Evolutionary conservation across 345 rosid species (phyloP), one percentile per base, ranked within the genome.

Genomic region (Rhizophora mangle): DNA sequence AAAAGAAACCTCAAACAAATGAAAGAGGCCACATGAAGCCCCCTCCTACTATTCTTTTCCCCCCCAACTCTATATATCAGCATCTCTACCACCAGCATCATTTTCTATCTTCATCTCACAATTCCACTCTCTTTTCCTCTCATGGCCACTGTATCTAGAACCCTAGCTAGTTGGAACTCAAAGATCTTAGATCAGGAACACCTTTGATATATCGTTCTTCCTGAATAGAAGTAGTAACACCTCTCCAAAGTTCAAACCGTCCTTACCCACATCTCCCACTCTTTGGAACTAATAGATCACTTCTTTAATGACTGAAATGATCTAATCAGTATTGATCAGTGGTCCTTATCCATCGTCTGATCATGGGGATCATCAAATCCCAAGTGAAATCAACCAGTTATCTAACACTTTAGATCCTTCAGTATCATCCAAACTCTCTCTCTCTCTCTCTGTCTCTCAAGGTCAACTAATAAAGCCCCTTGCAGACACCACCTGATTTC

Each of bases 201-300:
- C 59, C 71, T 55, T 67, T 62, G 75, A 66, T 78, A 55, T 62
- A 67, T 63, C 68, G n/a, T 32, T 83, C 71, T 59, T 29, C 26
- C 3, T 43, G 49, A 43, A 43, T 15, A 43, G 49, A 11, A 43
- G 49, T 43, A 13, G 7, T 34, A 34, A 1, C 46, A 39, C 46
- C 46, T 10, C 15, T 39, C 10, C 46, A 39, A 39, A 39, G 49
- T 43, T 43, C 49, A 11, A 13, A 13, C 19, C 49, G 15, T 3
- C 49, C 49, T 43, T 43, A 13, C 49, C 18, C 18, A 43, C 19
- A 43, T 43, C 19, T 43, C 3, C 13, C 46, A 9, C 10, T 39
- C 46, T 39, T 39, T 39, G 11, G 46, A 39, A 15, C 46, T 39
- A 39, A 39, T 39, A 10, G 46, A 39, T 2, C 13, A 39, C 13